Conservation (phyloP, 2,329 filamentous ascomycete genomes). For the Metarhizium sp. region DNA sequence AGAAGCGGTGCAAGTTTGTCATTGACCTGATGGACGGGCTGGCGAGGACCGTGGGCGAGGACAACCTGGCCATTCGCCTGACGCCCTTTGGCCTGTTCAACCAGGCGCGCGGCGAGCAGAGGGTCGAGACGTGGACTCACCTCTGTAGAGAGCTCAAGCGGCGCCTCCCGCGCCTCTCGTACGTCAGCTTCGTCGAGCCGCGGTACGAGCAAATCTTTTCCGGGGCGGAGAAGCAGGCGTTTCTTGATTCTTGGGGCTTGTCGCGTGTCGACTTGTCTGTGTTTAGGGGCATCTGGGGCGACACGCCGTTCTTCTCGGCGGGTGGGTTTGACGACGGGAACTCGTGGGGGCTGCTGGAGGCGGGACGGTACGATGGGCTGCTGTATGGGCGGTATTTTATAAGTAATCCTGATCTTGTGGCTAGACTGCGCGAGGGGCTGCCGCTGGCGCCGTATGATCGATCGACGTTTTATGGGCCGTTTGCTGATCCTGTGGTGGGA, state of each 20-base stretch:
- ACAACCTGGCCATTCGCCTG: conserved; percentile 35
- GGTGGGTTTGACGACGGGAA: conserved; percentile 45
- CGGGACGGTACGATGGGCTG: conserved; percentile 37
- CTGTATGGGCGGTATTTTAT: conserved; percentile 37
- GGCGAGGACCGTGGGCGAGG: conserved; percentile 31
- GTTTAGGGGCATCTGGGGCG: conserved; percentile 41
- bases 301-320: conserved; percentile 45
- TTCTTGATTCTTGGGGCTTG: conserved; percentile 38
- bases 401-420: conserved; percentile 38
- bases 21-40: conserved; percentile 42
- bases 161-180: conserved; percentile 33
- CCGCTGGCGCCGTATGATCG: conserved; percentile 33
- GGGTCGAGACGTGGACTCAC: conserved; percentile 42
- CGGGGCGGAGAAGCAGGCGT: conserved; percentile 36
- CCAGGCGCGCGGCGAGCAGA: conserved; percentile 37
- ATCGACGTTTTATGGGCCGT: conserved; percentile 32
- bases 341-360: conserved; percentile 31
- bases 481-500: conserved; percentile 21
- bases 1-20: conserved; percentile 37
- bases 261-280: conserved; percentile 31
- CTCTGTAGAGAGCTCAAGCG: conserved; percentile 39
- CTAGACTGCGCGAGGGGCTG: conserved; percentile 29
- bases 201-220: conserved; percentile 44
- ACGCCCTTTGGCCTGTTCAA: conserved; percentile 43
- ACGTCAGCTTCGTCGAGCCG: conserved; percentile 47